These are phyloP conservation scores for Candida qinlingensis DNA, from an alignment of 805 yeast genomes.

Conservation along the genomic window DNA sequence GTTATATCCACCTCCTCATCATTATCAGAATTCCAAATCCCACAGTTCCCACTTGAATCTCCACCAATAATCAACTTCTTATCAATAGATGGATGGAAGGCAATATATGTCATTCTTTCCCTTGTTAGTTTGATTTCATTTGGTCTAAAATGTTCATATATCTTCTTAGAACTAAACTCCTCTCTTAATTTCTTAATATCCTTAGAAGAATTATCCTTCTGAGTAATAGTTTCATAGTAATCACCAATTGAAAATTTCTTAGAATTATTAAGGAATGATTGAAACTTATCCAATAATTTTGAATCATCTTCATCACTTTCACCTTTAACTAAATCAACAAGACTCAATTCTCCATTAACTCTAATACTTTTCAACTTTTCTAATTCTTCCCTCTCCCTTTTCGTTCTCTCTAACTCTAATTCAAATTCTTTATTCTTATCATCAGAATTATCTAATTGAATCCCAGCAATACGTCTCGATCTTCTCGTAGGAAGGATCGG, in stretches of 20 bases:
- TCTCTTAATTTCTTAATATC: conserved; percentile 45
- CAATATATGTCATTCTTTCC: conserved; percentile 68
- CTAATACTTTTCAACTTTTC: conserved; percentile 52
- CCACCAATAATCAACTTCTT: conserved; percentile 75
- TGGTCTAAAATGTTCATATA: conserved; percentile 58
- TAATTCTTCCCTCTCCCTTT: conserved; percentile 34
- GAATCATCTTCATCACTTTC: conserved; percentile 30
- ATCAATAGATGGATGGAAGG: conserved; percentile 67
- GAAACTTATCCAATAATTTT: conserved; percentile 28
- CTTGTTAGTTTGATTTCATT: conserved; percentile 61
- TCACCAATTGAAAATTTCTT: conserved; percentile 58
- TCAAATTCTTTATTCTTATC: conserved; percentile 21
- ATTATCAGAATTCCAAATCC: conserved; percentile 73
- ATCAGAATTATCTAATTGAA: conserved; percentile 47
- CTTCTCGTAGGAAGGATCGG: conserved; percentile 55
- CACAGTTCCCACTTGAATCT: conserved; percentile 81
- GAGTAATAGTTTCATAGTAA: conserved; percentile 50
- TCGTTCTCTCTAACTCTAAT: conserved; percentile 22
- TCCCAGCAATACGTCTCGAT: conserved; percentile 76
- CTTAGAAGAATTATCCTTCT: conserved; percentile 30
- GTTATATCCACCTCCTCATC: conserved; percentile 46
- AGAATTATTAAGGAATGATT: conserved; percentile 24
- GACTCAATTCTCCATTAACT: conserved; percentile 58
- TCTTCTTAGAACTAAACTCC: conserved; percentile 44
- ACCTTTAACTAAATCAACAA: conserved; percentile 51